Evolutionary conservation across 805 yeast genomes (phyloP), one percentile per base, ranked within the genome.

Genomic region (Nakazawaea ishiwadae): DNA sequence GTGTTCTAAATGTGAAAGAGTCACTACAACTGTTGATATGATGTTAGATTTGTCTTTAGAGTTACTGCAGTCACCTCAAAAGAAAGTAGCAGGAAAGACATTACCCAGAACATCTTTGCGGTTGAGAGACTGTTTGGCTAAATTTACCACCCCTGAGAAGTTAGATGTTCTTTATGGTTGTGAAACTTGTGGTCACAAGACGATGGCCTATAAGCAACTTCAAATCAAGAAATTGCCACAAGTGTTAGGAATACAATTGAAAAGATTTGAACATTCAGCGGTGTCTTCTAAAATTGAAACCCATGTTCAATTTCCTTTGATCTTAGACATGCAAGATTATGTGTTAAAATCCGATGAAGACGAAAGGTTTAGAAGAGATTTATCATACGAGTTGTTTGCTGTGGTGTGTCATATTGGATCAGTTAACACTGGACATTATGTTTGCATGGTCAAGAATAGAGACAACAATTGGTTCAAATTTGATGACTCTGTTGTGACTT

Each of bases 401-500:
- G 77, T 90, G 24, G 83, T 93, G 8, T 79, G 88, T 52, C 99
- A 93, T 59, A 80, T 79, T 26, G 99, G 99, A 1, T 81, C 91
- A 15, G 93, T 91, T 5, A 88, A 88, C 57, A 93, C 97, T 2
- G 99, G 99, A 9, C 99, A 93, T 60, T 93, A 93, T 58, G 74
- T 90, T 11, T 82, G 93, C 14, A 71, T 81, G 52, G 75, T 86
- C 46, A 91, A 90, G 56, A 75, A 70, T 41, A 66, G 75, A n/a
- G 73, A 76, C 31, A 84, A 88, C 2, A 71, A 75, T 52, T 93
- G 99, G 99, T 84, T 84, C 57, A 81, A 78, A 57, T 90, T 89
- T 58, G 96, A 93, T 56, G 99, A 93, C 63, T 79, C 93, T 14
- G 78, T 81, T 52, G 84, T 93, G 11, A 76, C 89, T 2, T 59